phyloP scores from a whole-genome alignment of 331 rosid species.

The Dryas integrifolia region DNA sequence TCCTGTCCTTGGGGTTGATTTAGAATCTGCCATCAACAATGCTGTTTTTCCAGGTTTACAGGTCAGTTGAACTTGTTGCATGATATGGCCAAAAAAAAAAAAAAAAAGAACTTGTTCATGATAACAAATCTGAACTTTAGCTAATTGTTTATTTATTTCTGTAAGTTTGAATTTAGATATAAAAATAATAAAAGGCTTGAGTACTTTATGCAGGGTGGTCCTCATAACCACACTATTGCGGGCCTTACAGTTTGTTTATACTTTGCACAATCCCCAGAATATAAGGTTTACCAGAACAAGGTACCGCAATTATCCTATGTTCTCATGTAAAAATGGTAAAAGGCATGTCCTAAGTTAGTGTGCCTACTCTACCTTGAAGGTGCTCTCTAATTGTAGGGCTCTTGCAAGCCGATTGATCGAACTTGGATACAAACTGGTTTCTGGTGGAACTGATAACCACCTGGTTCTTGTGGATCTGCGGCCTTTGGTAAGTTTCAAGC shows the following conservation, averaged over 20 bases:
- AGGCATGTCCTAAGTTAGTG: slow-evolving; percentile 16
- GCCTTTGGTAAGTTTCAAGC: slow-evolving; percentile 64
- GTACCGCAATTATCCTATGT: slow-evolving; percentile 35
- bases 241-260: slow-evolving; percentile 91
- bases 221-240: slow-evolving; percentile 97
- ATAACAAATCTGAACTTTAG: not conserved
- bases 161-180: not conserved
- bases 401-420: slow-evolving; percentile 64
- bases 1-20: slow-evolving; percentile 63
- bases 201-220: slow-evolving; percentile 76
- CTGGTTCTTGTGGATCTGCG: slow-evolving; percentile 90
- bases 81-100: too few relatives aligned
- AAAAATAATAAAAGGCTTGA: not conserved
- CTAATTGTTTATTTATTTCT: not conserved
- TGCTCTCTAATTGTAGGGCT: slow-evolving; percentile 83
- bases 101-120: too few relatives aligned
- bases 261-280: slow-evolving; percentile 71
- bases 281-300: slow-evolving; percentile 78
- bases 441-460: slow-evolving; percentile 95
- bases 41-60: slow-evolving; percentile 94
- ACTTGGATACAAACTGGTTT: slow-evolving; percentile 80
- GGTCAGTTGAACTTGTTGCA: slow-evolving; percentile 38
- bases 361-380: slow-evolving; percentile 41
- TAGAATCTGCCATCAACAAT: slow-evolving; percentile 85
- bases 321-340: slow-evolving; percentile 6